A percentile compares a stretch with the other conserved stretches of the same genome.
These are phyloP conservation scores for Globisporangium cederbergense DNA, from an alignment of 352 stramenopile genomes.

Conservation along the genomic window DNA sequence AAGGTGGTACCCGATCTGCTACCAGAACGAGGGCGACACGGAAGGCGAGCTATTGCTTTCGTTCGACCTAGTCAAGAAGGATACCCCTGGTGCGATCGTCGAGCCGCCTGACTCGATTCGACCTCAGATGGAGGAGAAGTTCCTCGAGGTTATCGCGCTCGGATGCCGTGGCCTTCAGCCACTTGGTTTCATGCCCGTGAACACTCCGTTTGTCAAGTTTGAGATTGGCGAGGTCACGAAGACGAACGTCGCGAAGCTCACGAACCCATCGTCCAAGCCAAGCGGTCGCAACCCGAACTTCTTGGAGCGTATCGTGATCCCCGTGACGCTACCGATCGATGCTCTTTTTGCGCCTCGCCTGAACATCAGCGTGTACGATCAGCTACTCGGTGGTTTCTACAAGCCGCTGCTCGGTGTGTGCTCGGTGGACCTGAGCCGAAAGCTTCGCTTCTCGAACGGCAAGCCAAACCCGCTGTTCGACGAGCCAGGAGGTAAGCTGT, in stretches of 20 bases:
- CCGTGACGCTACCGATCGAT: constrained; percentile 81
- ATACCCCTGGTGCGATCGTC: constrained; percentile 50
- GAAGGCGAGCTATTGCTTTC: constrained; percentile 80
- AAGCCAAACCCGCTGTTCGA: constrained; percentile 59
- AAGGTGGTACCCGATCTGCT: constrained; percentile 71
- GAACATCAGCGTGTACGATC: constrained; percentile 84
- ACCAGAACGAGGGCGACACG: constrained; percentile 50
- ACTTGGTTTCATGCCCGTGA: constrained; percentile 79
- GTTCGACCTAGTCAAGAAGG: constrained; percentile 73
- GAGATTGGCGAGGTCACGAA: constrained; percentile 69
- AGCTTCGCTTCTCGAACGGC: constrained; percentile 70
- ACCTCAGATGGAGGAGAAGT: constrained; percentile 57
- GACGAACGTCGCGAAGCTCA: constrained; percentile 61
- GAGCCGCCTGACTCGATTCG: constrained; percentile 58
- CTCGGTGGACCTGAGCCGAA: constrained; percentile 67
- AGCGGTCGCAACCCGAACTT: constrained; percentile 87
- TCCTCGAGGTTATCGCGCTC: constrained; percentile 78
- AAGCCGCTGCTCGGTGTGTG: constrained; percentile 76
- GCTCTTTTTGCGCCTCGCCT: constrained; percentile 81
- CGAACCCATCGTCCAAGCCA: constrained; percentile 73
- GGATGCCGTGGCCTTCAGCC: constrained; percentile 75
- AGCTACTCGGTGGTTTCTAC: constrained; percentile 80
- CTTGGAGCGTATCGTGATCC: constrained; percentile 79
- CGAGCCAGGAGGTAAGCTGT: constrained; percentile 29
- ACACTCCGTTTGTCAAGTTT: constrained; percentile 85